Percentiles rank a stretch among this genome's conserved stretches.
These are phyloP conservation scores for Trichoderma breve DNA, from an alignment of 2,329 filamentous ascomycete genomes.

Conservation along the genomic window DNA sequence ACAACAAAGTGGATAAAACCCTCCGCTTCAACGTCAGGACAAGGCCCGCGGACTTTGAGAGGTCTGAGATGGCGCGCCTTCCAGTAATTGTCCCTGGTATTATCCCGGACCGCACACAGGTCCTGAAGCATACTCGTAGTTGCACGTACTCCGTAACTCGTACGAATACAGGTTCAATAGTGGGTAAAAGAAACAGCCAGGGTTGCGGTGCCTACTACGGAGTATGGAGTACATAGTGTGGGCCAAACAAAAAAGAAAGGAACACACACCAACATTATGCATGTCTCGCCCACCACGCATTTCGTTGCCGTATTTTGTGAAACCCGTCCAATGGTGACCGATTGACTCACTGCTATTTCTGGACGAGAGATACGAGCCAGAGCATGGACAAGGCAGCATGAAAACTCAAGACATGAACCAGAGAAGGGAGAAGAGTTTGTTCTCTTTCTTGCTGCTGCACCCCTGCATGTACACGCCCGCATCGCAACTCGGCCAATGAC, in stretches of 20 bases:
- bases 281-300: conserved; percentile 5
- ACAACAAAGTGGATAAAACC: neutral
- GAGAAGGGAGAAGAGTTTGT: neutral
- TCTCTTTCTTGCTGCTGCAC: neutral
- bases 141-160: neutral
- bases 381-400: neutral
- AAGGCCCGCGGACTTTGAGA: conserved; percentile 4
- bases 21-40: conserved; percentile 1
- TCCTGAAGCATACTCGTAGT: neutral
- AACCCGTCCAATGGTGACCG: conserved; percentile 2
- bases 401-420: neutral
- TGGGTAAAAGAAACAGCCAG: neutral
- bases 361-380: neutral
- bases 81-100: neutral
- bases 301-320: conserved; percentile 7
- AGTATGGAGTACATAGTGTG: neutral
- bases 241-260: neutral
- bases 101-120: neutral
- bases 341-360: conserved; percentile 11
- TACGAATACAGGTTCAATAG: conserved; percentile 1
- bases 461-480: conserved; percentile 13
- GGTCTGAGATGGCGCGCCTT: neutral
- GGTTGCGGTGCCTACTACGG: neutral
- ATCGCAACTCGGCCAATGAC: conserved; percentile 4
- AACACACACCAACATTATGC: neutral